Base-by-base conservation (phyloP, 75 land plant genomes). In the Isoetes taiwanensis region DNA sequence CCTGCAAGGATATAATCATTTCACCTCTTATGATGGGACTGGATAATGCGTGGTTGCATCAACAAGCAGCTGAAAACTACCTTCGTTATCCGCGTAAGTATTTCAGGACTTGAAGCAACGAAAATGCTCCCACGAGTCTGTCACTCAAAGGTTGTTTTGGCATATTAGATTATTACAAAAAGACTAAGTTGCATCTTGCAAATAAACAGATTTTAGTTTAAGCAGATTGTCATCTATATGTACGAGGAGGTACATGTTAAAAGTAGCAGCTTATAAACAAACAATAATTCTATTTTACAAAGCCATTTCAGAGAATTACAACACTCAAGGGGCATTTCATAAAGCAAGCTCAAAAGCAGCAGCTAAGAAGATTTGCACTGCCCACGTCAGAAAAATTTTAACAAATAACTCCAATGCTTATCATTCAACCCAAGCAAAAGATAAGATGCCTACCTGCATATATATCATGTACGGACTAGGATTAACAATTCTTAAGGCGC, bases 381-480 rank as follows among this genome's bases (percentile, higher is more conserved):
- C n/a, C 20, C 27, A 40, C 24, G 8, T 54, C 34, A 28, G 34
- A 30, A 54, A 27, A 28, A 17, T 5, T 17, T 28, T 12, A 8
- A 11, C 30, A 25, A 37, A 37, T 14, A 37, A 37, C 39, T 10
- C 21, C 21, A 16, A 16, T 48, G 17, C 5, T 6, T 21, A 48
- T 10, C 8, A 48, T 16, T 9, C 5, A 16, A 21, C 52, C n/a
- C n/a, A 16, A 43, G 52, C 12, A 26, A 20, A 43, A n/a, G 52
- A 25, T 17, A 33, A 3, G 1, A 62, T n/a, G n/a, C 52, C 10
- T 8, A 88, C 97, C 74, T 91, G 97, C 52, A 91, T 58, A 61
- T 91, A 91, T 34, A 75, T 67, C 97, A 91, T 91, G 69, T 80
- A 81, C n/a, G 97, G 94, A 63, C 97, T 91, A 32, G 97, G 97